Percentiles rank a stretch among this genome's conserved stretches.
These are phyloP conservation scores for Chrysosporium keratinophilum DNA, from an alignment of 2,329 filamentous ascomycete genomes.

Conservation along the genomic window DNA sequence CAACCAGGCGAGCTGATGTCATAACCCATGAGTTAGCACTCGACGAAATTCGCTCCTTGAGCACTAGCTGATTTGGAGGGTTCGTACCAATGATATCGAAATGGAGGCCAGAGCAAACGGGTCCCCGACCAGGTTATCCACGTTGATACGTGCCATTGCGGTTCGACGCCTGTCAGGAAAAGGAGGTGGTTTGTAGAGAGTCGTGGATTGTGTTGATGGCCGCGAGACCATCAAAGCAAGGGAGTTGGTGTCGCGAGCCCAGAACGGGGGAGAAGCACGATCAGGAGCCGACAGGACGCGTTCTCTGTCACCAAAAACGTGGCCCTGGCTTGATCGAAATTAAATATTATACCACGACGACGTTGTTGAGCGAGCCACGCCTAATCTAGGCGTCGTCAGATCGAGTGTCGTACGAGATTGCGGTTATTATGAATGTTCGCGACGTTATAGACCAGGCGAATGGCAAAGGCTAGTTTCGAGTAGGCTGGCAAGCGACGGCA, in stretches of 20 bases:
- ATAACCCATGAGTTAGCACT: background rate
- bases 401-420: background rate
- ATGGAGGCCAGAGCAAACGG: slow-evolving; percentile 91
- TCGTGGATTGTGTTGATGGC: slow-evolving; percentile 17
- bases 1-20: slow-evolving; percentile 73
- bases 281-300: background rate
- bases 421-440: background rate
- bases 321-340: background rate
- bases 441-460: slow-evolving; percentile 2
- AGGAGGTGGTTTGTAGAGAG: slow-evolving; percentile 18
- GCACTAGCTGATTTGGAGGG: background rate
- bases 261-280: background rate
- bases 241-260: background rate
- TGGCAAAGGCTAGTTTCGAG: background rate
- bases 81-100: slow-evolving; percentile 77
- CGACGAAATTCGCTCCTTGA: slow-evolving; percentile 53
- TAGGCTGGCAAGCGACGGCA: background rate
- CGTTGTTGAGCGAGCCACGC: background rate
- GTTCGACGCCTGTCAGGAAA: slow-evolving; percentile 35
- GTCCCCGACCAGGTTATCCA: slow-evolving; percentile 88
- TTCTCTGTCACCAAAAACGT: background rate
- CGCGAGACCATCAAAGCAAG: slow-evolving; percentile 21
- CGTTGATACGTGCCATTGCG: slow-evolving; percentile 50
- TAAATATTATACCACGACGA: background rate
- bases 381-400: no score